A percentile compares a stretch with the other conserved stretches of the same genome.
Evolutionary conservation across 2,329 filamentous ascomycete genomes (phyloP).

Genomic region (Colletotrichum sp.): DNA sequence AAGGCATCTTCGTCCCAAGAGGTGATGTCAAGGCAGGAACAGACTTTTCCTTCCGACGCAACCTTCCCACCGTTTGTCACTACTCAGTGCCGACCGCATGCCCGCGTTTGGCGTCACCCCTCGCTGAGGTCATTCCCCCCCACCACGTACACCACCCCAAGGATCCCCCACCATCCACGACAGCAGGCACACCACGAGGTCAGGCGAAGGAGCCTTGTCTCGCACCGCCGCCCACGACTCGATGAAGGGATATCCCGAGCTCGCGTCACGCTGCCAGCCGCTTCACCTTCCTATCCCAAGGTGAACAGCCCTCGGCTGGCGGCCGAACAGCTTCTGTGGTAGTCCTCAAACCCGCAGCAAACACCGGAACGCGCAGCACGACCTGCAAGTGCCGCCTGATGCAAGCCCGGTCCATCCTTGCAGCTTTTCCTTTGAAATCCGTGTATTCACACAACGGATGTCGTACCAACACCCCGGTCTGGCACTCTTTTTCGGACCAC

Average conservation of each 20-base stretch:
- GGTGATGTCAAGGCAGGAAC: neutral
- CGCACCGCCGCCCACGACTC: neutral
- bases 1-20: neutral
- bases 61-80: neutral
- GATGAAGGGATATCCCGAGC: conserved; percentile 11
- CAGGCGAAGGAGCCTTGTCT: conserved; percentile 14
- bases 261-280: conserved; percentile 3
- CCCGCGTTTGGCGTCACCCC: neutral
- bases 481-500: neutral
- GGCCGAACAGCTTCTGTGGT: neutral
- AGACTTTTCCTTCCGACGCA: neutral
- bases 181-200: neutral
- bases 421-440: neutral
- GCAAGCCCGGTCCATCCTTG: conserved; percentile 11
- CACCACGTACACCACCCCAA: neutral
- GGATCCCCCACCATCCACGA: neutral
- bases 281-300: neutral
- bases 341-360: neutral
- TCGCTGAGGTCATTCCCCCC: neutral
- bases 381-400: conserved; percentile 4
- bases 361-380: neutral
- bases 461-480: neutral
- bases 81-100: neutral
- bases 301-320: neutral
- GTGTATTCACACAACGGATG: neutral